phyloP scores from a whole-genome alignment of 1,284 basidiomycete genomes.

The Grifola frondosa region DNA sequence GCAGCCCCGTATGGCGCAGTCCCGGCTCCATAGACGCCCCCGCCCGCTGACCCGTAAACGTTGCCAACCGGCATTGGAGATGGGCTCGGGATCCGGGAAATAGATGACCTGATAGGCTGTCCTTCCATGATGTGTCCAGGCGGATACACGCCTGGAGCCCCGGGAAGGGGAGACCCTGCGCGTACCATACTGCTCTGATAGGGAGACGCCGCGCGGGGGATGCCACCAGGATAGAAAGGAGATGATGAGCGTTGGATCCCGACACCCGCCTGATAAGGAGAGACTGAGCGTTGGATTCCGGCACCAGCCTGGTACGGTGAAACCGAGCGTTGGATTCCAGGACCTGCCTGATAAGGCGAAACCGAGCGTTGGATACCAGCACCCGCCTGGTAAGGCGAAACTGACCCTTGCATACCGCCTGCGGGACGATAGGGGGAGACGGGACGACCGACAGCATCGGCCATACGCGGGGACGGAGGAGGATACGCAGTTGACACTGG shows the following conservation, averaged over 20 bases:
- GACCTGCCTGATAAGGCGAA: constrained; percentile 10
- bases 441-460: constrained; percentile 12
- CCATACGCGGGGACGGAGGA: constrained; percentile 24
- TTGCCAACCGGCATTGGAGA: constrained; percentile 18
- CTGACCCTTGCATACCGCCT: constrained; percentile 14
- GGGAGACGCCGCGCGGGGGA: constrained; percentile 27
- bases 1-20: constrained; percentile 5
- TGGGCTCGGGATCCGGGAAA: constrained; percentile 26
- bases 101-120: constrained; percentile 16
- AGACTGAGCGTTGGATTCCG: constrained; percentile 26
- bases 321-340: constrained; percentile 13
- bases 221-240: constrained; percentile 28
- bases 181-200: constrained; percentile 16
- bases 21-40: constrained; percentile 32
- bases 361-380: constrained; percentile 13
- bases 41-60: constrained; percentile 6
- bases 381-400: constrained; percentile 12
- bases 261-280: constrained; percentile 25
- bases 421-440: constrained; percentile 28
- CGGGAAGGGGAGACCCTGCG: constrained; percentile 20
- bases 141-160: constrained; percentile 20
- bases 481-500: constrained; percentile 13
- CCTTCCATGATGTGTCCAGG: constrained; percentile 29
- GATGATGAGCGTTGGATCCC: constrained; percentile 31
- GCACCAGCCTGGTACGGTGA: constrained; percentile 18